phyloP scores from a whole-genome alignment of 2,329 filamentous ascomycete genomes.

The Penicillium glabrum region DNA sequence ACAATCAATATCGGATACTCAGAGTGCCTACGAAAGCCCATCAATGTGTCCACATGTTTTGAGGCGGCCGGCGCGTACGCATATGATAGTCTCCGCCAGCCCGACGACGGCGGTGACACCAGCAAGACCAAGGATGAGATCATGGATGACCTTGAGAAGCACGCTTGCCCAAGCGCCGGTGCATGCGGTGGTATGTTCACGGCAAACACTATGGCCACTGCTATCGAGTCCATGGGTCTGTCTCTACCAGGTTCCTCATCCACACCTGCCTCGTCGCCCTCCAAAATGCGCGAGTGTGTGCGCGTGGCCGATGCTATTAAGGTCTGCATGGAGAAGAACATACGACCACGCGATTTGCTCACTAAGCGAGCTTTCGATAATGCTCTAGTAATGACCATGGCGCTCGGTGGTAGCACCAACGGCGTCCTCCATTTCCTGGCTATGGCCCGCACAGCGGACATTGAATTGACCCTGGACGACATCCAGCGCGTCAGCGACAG shows the following conservation, averaged over 20 bases:
- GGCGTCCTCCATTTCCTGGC: conserved; percentile 85
- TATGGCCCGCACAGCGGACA: conserved; percentile 82
- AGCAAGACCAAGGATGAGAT: conserved; percentile 74
- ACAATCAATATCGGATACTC: conserved; percentile 88
- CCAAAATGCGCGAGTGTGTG: conserved; percentile 84
- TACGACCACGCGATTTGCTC: conserved; percentile 75
- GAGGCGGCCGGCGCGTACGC: conserved; percentile 81
- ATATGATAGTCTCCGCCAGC: conserved; percentile 71
- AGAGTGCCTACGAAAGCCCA: conserved; percentile 68
- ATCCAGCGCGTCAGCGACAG: conserved; percentile 78
- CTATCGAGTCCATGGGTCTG: conserved; percentile 85
- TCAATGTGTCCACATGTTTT: conserved; percentile 88
- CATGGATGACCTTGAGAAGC: conserved; percentile 75
- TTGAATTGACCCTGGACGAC: conserved; percentile 76
- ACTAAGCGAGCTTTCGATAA: conserved; percentile 83
- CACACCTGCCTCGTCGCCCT: conserved; percentile 74
- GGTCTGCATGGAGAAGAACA: conserved; percentile 77
- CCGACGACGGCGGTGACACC: conserved; percentile 62
- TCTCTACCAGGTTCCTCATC: conserved; percentile 80
- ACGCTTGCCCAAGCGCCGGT: conserved; percentile 75
- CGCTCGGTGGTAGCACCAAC: conserved; percentile 86
- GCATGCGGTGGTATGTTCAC: conserved; percentile 94
- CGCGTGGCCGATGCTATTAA: conserved; percentile 77
- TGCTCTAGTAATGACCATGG: conserved; percentile 86
- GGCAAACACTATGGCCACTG: conserved; percentile 89